Percentiles rank a stretch among this genome's conserved stretches.
phyloP scores from a whole-genome alignment of 2,329 filamentous ascomycete species.

The Paramyrothecium roridum region DNA sequence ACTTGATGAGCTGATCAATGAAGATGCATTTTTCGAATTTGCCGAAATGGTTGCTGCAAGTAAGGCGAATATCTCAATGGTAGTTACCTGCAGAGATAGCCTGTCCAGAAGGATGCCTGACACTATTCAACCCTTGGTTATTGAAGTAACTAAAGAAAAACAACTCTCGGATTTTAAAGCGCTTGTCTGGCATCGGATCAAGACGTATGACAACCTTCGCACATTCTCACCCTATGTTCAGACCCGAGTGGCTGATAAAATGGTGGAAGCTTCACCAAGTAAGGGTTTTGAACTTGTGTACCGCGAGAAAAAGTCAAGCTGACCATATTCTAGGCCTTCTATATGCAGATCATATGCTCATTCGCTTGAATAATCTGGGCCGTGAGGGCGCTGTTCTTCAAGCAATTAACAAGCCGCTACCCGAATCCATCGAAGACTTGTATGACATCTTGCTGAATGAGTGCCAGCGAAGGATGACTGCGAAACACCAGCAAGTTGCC shows the following conservation, averaged over 20 bases:
- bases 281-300: constrained; percentile 3
- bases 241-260: constrained; percentile 22
- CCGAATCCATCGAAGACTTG: constrained; percentile 17
- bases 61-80: constrained; percentile 18
- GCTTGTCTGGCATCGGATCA: constrained; percentile 22
- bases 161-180: constrained; percentile 21
- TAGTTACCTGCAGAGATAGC: constrained; percentile 19
- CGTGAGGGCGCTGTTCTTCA: constrained; percentile 28
- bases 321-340: constrained; percentile 23
- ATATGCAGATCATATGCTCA: constrained; percentile 30
- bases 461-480: constrained; percentile 17
- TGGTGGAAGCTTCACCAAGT: constrained; percentile 27
- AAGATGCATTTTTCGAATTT: constrained; percentile 11
- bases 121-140: neutral
- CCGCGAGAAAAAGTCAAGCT: neutral
- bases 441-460: constrained; percentile 22
- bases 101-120: constrained; percentile 6
- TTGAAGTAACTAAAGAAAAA: constrained; percentile 19
- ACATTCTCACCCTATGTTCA: constrained; percentile 24
- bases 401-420: constrained; percentile 17
- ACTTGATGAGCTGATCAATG: constrained; percentile 22
- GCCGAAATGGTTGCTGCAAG: constrained; percentile 17
- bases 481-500: constrained; percentile 12
- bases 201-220: constrained; percentile 16
- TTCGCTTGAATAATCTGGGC: constrained; percentile 22